Conservation (phyloP, 1,139 yeast species). For the Geotrichum phurueaensis region DNA sequence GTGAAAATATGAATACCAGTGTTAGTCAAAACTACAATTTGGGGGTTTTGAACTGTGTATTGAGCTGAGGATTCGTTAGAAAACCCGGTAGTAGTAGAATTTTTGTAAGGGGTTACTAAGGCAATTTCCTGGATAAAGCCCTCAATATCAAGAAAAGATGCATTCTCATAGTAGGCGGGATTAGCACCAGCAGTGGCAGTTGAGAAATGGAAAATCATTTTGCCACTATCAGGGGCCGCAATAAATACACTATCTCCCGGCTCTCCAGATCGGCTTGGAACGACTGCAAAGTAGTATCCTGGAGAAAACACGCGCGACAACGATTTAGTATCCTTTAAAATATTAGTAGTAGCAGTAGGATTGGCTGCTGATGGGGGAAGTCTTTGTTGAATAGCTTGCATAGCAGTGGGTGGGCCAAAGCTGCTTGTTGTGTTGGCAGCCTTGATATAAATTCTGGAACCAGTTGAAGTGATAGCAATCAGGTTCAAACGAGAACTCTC, state of each 20-base stretch:
- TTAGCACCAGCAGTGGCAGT: conserved; percentile 34
- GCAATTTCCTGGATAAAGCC: conserved; percentile 68
- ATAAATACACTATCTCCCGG: conserved; percentile 53
- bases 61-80: conserved; percentile 82
- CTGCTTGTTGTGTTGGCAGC: conserved; percentile 29
- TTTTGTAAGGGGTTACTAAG: conserved; percentile 62
- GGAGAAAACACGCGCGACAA: conserved; percentile 63
- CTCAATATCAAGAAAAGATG: conserved; percentile 62
- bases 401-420: conserved; percentile 30
- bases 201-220: conserved; percentile 50
- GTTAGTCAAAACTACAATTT: conserved; percentile 75
- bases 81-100: conserved; percentile 66
- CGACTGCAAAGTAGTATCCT: conserved; percentile 64
- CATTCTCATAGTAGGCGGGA: conserved; percentile 67
- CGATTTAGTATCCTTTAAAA: conserved; percentile 37
- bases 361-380: conserved; percentile 34
- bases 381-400: conserved; percentile 36
- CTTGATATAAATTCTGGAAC: conserved; percentile 62
- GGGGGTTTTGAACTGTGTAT: conserved; percentile 49
- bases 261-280: conserved; percentile 26
- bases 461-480: conserved; percentile 80
- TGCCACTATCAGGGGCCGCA: conserved; percentile 76
- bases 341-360: conserved; percentile 27
- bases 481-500: conserved; percentile 71
- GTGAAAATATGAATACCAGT: conserved; percentile 72